Conservation (phyloP, 371 early-diverging fungal genomes). For the Rhizomucor pusillus region DNA sequence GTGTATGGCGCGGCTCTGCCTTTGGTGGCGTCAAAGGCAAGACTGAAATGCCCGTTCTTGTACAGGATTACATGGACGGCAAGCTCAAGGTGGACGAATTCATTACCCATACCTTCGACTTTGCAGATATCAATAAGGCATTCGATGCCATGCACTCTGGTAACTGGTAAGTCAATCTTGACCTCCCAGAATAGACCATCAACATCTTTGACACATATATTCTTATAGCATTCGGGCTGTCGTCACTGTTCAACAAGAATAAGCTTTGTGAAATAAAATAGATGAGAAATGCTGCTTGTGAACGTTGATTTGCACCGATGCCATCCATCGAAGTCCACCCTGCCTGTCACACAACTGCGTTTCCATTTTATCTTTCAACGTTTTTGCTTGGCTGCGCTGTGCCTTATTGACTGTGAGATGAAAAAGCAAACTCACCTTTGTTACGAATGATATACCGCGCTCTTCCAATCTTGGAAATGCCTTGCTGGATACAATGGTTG, state of each 20-base stretch:
- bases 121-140: conserved; percentile 89
- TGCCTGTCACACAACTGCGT: too few species aligned
- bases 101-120: conserved; percentile 78
- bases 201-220: conserved; percentile 3
- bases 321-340: too few species aligned
- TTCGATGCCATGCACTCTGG: conserved; percentile 87
- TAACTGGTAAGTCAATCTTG: conserved; percentile 49
- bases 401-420: too few species aligned
- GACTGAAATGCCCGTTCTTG: conserved; percentile 85
- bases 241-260: conserved; percentile 33
- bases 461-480: too few species aligned
- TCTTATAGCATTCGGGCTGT: conserved; percentile 60
- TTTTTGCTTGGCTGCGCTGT: too few species aligned
- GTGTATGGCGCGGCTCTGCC: conserved; percentile 95
- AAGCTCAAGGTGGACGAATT: conserved; percentile 89
- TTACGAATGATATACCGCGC: too few species aligned
- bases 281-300: too few species aligned
- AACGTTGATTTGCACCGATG: too few species aligned
- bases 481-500: too few species aligned
- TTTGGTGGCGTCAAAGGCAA: conserved; percentile 97
- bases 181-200: background rate
- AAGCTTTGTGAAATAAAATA: background rate
- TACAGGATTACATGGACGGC: conserved; percentile 80
- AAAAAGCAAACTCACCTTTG: too few species aligned
- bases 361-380: too few species aligned